phyloP scores from a whole-genome alignment of 352 stramenopile species.

The Phytopythium litorale region DNA sequence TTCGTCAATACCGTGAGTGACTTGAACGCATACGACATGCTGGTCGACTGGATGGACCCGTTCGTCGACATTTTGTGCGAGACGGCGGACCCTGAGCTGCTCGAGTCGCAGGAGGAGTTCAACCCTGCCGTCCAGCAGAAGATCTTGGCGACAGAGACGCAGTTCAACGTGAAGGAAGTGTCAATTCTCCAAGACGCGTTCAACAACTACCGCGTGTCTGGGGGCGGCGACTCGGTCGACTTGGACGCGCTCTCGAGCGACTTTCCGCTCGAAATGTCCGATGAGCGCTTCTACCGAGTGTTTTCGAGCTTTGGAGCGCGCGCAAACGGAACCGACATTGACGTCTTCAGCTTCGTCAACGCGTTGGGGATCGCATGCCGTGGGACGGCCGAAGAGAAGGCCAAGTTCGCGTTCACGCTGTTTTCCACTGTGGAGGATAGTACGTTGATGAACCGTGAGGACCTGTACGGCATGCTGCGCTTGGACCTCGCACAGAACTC shows the following conservation, averaged over 20 bases:
- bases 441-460: constrained; percentile 69
- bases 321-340: constrained; percentile 75
- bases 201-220: constrained; percentile 74
- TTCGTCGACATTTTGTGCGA: constrained; percentile 87
- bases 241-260: constrained; percentile 74
- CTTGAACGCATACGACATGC: constrained; percentile 44
- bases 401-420: constrained; percentile 75
- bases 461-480: constrained; percentile 81
- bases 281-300: constrained; percentile 69
- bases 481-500: constrained; percentile 78
- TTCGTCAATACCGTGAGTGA: constrained; percentile 65
- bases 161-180: constrained; percentile 77
- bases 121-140: constrained; percentile 87
- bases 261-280: constrained; percentile 83
- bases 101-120: constrained; percentile 87
- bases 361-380: constrained; percentile 74
- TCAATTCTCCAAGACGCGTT: constrained; percentile 80
- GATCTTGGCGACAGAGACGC: constrained; percentile 81
- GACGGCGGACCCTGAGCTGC: constrained; percentile 64
- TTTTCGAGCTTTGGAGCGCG: constrained; percentile 79
- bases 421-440: constrained; percentile 53
- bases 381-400: constrained; percentile 65
- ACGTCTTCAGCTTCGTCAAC: constrained; percentile 87
- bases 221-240: constrained; percentile 64
- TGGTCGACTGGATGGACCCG: constrained; percentile 81